Evolutionary conservation across 345 rosid species (phyloP).

Genomic region (Fremontodendron californicum): DNA sequence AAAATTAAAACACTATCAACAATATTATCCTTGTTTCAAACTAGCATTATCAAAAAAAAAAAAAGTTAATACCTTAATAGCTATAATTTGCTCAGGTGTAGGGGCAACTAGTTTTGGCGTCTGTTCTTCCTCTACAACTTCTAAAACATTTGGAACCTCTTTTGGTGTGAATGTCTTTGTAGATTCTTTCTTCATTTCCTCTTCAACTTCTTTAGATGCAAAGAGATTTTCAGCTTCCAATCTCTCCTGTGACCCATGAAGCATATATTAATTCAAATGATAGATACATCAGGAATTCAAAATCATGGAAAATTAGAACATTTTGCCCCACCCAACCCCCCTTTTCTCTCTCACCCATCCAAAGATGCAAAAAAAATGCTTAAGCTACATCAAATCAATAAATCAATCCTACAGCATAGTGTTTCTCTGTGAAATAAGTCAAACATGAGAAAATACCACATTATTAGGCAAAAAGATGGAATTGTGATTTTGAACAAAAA

Average conservation of each 20-base stretch:
- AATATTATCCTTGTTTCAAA: neutral
- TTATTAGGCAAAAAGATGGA: neutral
- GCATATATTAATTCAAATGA: neutral
- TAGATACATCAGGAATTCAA: neutral
- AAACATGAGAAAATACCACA: too few relatives aligned
- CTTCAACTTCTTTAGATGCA: slow-evolving; percentile 89
- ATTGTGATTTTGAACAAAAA: neutral
- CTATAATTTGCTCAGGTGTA: slow-evolving; percentile 88
- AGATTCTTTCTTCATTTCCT: slow-evolving; percentile 66
- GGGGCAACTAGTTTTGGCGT: slow-evolving; percentile 79
- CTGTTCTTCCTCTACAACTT: slow-evolving; percentile 52
- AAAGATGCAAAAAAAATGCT: neutral
- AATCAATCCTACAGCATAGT: neutral
- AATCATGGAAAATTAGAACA: neutral
- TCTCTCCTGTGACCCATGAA: slow-evolving; percentile 68
- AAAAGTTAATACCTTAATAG: slow-evolving; percentile 69
- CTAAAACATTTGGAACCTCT: slow-evolving; percentile 53
- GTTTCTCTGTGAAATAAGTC: neutral
- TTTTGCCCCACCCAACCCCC: neutral
- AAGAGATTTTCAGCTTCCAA: slow-evolving; percentile 75
- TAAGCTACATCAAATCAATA: neutral
- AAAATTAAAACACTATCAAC: neutral
- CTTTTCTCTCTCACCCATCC: neutral
- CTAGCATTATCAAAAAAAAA: neutral
- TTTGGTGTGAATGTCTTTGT: slow-evolving; percentile 48